A percentile compares a stretch with the other conserved stretches of the same genome.
These are phyloP conservation scores for Curvularia sp. DNA, from an alignment of 2,329 filamentous ascomycete genomes.

Conservation along the genomic window DNA sequence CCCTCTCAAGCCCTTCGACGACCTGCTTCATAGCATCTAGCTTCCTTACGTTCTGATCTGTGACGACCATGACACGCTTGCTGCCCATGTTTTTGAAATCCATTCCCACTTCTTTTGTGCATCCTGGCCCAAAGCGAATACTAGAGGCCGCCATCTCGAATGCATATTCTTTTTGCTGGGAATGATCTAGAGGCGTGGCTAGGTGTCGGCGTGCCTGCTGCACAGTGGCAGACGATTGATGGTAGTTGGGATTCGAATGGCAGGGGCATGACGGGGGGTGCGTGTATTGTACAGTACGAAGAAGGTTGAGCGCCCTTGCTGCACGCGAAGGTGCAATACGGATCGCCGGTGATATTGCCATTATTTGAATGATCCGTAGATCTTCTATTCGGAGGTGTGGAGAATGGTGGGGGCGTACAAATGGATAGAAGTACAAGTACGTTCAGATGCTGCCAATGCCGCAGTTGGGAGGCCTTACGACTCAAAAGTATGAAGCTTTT, in stretches of 20 bases:
- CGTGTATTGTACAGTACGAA: slow-evolving; percentile 89
- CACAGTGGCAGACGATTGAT: slow-evolving; percentile 55
- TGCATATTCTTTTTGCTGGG: slow-evolving; percentile 89
- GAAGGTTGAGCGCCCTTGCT: slow-evolving; percentile 71
- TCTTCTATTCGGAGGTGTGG: slow-evolving; percentile 9
- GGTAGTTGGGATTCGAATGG: slow-evolving; percentile 86
- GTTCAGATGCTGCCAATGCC: background rate
- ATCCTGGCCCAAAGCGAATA: slow-evolving; percentile 91
- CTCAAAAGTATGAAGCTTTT: background rate
- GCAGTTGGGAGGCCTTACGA: background rate
- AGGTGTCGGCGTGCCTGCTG: slow-evolving; percentile 65
- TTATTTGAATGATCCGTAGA: slow-evolving; percentile 3
- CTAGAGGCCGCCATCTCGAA: slow-evolving; percentile 98
- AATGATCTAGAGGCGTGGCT: slow-evolving; percentile 77
- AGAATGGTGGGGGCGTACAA: background rate
- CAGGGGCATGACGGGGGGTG: slow-evolving; percentile 94
- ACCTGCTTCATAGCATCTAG: slow-evolving; percentile 91
- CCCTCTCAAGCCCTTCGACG: slow-evolving; percentile 76
- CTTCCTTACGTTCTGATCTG: slow-evolving; percentile 80
- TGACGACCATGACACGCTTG: slow-evolving; percentile 89
- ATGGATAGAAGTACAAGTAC: background rate
- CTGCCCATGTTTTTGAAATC: slow-evolving; percentile 91
- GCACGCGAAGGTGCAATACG: slow-evolving; percentile 55
- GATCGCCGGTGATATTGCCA: slow-evolving; percentile 36
- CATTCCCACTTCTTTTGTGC: slow-evolving; percentile 97